Evolutionary conservation across 2,329 filamentous ascomycete species (phyloP).

Genomic region (Aureobasidium sp.): DNA sequence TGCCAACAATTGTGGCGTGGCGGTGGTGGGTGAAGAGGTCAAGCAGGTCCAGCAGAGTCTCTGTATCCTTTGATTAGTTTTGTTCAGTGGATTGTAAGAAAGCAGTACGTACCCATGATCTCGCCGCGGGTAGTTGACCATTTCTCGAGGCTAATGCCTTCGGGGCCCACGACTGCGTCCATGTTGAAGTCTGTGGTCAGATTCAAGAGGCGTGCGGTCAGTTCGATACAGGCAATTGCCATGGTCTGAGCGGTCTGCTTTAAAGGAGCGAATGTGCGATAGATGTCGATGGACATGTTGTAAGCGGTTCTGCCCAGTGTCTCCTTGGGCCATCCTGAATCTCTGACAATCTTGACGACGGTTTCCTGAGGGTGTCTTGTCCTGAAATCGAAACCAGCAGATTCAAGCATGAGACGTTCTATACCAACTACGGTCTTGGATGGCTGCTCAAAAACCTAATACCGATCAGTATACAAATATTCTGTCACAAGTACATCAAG

Average conservation of each 20-base stretch:
- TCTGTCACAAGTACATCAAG: background rate
- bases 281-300: conserved; percentile 78
- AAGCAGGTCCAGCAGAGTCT: conserved; percentile 83
- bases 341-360: conserved; percentile 61
- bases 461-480: conserved; percentile 2
- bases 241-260: conserved; percentile 85
- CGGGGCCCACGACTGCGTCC: conserved; percentile 39
- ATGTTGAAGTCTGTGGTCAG: conserved; percentile 40
- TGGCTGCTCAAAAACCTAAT: conserved; percentile 70
- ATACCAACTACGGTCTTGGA: conserved; percentile 80
- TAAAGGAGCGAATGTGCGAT: conserved; percentile 85
- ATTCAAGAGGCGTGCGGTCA: conserved; percentile 61
- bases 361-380: conserved; percentile 81
- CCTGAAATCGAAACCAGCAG: conserved; percentile 88
- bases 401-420: conserved; percentile 87
- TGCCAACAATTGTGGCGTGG: conserved; percentile 65
- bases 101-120: conserved; percentile 30
- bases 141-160: conserved; percentile 40
- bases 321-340: conserved; percentile 8
- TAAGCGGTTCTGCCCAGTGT: conserved; percentile 63
- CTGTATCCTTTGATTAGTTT: conserved; percentile 28
- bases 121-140: conserved; percentile 41
- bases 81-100: too few species aligned
- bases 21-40: conserved; percentile 88
- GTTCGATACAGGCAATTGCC: conserved; percentile 73